Conservation (phyloP, 345 rosid genomes). For the Theobroma cacao region DNA sequence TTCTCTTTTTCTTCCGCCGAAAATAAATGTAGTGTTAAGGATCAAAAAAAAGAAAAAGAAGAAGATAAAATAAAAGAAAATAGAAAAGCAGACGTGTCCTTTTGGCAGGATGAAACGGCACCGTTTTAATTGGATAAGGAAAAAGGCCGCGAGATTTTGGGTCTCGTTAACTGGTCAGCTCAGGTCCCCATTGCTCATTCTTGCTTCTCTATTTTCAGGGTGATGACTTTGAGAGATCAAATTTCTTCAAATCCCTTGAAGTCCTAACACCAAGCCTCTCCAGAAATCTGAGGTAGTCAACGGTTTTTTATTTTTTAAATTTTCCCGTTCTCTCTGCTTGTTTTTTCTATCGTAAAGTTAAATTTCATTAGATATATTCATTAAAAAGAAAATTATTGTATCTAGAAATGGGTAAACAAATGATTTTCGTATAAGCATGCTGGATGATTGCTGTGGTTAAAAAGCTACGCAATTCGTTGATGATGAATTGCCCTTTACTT, state of each 20-base stretch:
- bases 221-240: neutral
- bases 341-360: neutral
- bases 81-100: neutral
- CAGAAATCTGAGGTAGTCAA: neutral
- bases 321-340: neutral
- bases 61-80: no score
- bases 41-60: no score
- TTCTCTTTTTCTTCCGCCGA: no score
- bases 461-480: slow-evolving; percentile 7
- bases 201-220: neutral
- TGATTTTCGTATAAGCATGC: slow-evolving; percentile 5
- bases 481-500: neutral
- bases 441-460: slow-evolving; percentile 7
- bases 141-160: neutral
- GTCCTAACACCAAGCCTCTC: neutral
- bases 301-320: no score
- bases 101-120: neutral
- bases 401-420: neutral
- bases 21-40: no score
- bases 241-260: neutral
- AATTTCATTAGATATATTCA: neutral
- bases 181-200: neutral
- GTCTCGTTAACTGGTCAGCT: neutral
- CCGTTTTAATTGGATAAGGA: neutral
- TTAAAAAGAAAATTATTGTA: neutral